These are phyloP conservation scores for Conidiobolus incongruus DNA, from an alignment of 371 early-diverging fungal genomes.

Conservation along the genomic window DNA sequence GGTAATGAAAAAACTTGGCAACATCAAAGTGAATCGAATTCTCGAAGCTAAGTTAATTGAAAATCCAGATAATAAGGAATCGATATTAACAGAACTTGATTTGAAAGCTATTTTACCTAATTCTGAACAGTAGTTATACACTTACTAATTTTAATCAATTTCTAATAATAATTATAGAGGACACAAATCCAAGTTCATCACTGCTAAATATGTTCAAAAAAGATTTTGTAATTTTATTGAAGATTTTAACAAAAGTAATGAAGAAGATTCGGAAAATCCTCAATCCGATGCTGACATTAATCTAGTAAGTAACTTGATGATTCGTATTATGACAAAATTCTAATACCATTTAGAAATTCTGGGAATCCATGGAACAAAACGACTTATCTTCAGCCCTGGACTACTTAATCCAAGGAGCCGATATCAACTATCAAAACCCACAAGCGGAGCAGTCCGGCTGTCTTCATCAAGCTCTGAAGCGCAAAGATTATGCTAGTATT, in stretches of 20 bases:
- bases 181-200: conserved; percentile 41
- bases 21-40: conserved; percentile 42
- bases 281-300: background rate
- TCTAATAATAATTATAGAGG: conserved; percentile 11
- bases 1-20: conserved; percentile 64
- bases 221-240: too few species aligned
- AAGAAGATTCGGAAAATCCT: background rate
- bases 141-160: too few species aligned
- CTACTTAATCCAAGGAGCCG: conserved; percentile 43
- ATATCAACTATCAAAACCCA: conserved; percentile 38
- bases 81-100: too few species aligned
- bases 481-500: conserved; percentile 24
- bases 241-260: too few species aligned
- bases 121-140: conserved; percentile 10
- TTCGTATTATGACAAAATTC: too few species aligned
- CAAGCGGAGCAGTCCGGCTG: conserved; percentile 21
- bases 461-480: conserved; percentile 34
- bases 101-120: conserved; percentile 8
- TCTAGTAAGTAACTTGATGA: background rate
- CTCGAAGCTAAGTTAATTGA: conserved; percentile 28
- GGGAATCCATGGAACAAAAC: conserved; percentile 25
- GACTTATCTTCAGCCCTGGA: conserved; percentile 29
- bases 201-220: conserved; percentile 36
- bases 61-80: background rate
- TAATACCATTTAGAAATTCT: conserved; percentile 14